Evolutionary conservation across 1,139 yeast species (phyloP), one percentile per base, ranked within the genome.

Genomic region (Protomyces lactucae-debilis): DNA sequence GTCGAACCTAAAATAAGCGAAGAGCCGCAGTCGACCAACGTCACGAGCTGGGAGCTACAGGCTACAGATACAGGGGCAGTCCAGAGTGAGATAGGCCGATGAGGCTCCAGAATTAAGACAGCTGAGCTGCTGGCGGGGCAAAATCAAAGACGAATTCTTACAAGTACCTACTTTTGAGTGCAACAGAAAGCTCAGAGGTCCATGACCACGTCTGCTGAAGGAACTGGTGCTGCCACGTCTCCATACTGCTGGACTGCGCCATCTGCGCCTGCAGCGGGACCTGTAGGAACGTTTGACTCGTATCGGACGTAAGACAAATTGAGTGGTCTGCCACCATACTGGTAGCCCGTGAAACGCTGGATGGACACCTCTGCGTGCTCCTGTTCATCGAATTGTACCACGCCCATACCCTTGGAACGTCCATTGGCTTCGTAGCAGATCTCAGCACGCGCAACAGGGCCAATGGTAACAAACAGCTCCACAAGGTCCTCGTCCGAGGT

Each of bases 391-490:
- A 88, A 89, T 73, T 86, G 84, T 52, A 92, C 93, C 53, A 91
- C 93, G 6, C 96, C 97, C 69, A 82, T 78, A 51, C 98, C 98
- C 3, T 86, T 79, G 28, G 96, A 85, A 72, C 86, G 82, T 51
- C 95, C 96, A 40, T 77, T 78, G 3, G 80, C 76, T 71, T 83
- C 84, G 70, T 77, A 83, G 74, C 86, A 90, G 68, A 92, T 80
- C 74, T 90, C 96, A 23, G 97, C 97, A 63, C 81, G 81, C 54
- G 77, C 78, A 37, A 92, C 93, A 64, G 83, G 79, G 36, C 96
- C 97, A 64, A 91, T 84, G 39, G 95, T 87, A 73, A 87, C 95
- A 74, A 92, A 92, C 67, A 93, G 81, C 70, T 92, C 97, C 69
- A 81, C 84, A 70, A 93, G 82, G 75, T 93, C 98, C 67, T 87